Evolutionary conservation across 78 protist genomes (phyloP).

Genomic region (Dictyostelium intermedium): DNA sequence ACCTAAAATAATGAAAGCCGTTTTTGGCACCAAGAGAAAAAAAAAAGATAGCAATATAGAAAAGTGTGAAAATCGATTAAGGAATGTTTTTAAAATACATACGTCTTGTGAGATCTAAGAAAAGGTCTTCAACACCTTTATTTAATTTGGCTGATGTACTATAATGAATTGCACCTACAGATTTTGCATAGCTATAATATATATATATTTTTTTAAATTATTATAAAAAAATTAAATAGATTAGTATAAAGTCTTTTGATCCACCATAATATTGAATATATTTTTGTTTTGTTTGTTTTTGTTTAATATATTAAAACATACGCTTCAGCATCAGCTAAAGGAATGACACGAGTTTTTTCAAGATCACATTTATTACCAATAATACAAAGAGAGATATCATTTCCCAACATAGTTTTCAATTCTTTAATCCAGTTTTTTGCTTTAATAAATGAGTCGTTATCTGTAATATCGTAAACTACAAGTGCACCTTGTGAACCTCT

Average conservation of each 20-base stretch:
- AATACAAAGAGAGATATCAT: conserved; percentile 85
- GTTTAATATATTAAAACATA: neutral
- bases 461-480: conserved; percentile 96
- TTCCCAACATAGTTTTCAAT: conserved; percentile 90
- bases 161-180: conserved; percentile 91
- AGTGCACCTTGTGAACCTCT: conserved; percentile 96
- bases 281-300: no score
- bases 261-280: neutral
- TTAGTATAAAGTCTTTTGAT: neutral
- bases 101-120: conserved; percentile 86
- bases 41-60: no score
- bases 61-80: neutral
- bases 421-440: conserved; percentile 95
- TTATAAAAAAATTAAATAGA: neutral
- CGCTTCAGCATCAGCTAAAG: conserved; percentile 78
- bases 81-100: neutral
- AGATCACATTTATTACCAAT: conserved; percentile 94
- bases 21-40: no score
- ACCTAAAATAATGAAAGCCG: neutral
- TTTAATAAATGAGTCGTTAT: conserved; percentile 85
- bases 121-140: conserved; percentile 88
- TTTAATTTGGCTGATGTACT: conserved; percentile 90
- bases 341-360: conserved; percentile 80
- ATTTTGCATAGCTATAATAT: conserved; percentile 65
- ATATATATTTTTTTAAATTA: neutral